Percentiles rank a stretch among this genome's conserved stretches.
phyloP scores from a whole-genome alignment of 305 asterid genomes.

The Petunia hybrid region DNA sequence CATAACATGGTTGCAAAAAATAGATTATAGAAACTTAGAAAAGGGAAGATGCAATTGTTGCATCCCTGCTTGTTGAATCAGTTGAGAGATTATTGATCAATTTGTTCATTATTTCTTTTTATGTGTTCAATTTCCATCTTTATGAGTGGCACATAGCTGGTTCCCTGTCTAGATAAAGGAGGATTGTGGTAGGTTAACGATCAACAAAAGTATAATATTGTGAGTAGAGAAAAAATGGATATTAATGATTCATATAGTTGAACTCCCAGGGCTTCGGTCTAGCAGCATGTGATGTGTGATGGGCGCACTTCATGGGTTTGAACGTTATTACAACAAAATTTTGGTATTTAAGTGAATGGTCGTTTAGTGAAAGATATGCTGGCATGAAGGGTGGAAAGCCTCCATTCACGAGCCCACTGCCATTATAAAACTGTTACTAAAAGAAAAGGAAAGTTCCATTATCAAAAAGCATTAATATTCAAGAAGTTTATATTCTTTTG shows the following conservation, averaged over 20 bases:
- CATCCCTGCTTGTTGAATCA: background rate
- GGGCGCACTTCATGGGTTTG: too few species aligned
- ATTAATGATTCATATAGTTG: background rate
- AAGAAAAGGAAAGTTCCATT: background rate
- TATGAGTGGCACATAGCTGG: background rate
- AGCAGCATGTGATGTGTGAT: too few species aligned
- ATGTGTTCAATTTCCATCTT: background rate
- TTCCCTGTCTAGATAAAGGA: background rate
- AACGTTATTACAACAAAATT: too few species aligned
- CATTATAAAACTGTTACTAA: too few species aligned
- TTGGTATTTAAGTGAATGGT: too few species aligned
- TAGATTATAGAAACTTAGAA: constrained; percentile 5
- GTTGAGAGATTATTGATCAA: background rate
- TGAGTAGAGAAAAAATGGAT: too few species aligned
- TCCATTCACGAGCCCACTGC: too few species aligned
- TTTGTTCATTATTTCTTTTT: background rate
- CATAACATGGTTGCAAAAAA: constrained; percentile 18
- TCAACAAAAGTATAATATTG: background rate
- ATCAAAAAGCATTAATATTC: background rate
- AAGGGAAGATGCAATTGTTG: background rate
- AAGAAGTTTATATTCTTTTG: too few species aligned
- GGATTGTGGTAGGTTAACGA: background rate
- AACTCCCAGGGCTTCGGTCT: too few species aligned
- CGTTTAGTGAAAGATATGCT: too few species aligned
- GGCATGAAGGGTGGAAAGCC: too few species aligned